These are phyloP conservation scores for Claviceps maximensis DNA, from an alignment of 2,329 filamentous ascomycete species.

Conservation along the genomic window DNA sequence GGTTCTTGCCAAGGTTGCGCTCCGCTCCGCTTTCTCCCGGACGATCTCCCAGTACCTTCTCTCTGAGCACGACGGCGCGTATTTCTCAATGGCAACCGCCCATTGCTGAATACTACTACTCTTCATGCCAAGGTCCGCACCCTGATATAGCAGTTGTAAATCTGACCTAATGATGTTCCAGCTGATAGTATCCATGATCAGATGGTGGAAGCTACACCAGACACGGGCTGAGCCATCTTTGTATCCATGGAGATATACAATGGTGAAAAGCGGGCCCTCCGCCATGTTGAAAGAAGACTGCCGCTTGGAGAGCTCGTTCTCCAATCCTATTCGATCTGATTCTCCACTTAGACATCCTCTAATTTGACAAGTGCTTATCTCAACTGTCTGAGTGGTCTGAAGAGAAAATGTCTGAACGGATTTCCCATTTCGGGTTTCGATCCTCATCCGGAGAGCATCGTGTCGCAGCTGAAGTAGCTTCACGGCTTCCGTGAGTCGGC, in stretches of 20 bases:
- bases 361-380: not conserved
- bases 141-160: not conserved
- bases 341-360: not conserved
- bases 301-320: not conserved
- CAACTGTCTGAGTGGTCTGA: not conserved
- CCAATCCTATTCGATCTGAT: not conserved
- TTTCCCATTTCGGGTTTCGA: not conserved
- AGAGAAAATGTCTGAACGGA: not conserved
- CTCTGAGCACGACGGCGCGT: not conserved
- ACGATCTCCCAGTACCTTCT: not conserved
- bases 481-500: not conserved
- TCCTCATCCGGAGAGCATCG: not conserved
- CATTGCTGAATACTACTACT: not conserved
- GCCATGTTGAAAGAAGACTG: not conserved
- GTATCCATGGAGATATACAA: not conserved
- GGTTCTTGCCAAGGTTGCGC: not conserved
- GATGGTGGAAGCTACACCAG: constrained; percentile 1
- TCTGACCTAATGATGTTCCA: constrained; percentile 1
- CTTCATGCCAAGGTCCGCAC: not conserved
- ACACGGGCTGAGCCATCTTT: not conserved
- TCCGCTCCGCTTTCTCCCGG: not conserved
- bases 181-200: constrained; percentile 1
- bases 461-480: not conserved
- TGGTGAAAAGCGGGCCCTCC: not conserved
- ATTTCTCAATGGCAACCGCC: not conserved